These are phyloP conservation scores for Prunus mira DNA, from an alignment of 306 rosid genomes.

Conservation along the genomic window DNA sequence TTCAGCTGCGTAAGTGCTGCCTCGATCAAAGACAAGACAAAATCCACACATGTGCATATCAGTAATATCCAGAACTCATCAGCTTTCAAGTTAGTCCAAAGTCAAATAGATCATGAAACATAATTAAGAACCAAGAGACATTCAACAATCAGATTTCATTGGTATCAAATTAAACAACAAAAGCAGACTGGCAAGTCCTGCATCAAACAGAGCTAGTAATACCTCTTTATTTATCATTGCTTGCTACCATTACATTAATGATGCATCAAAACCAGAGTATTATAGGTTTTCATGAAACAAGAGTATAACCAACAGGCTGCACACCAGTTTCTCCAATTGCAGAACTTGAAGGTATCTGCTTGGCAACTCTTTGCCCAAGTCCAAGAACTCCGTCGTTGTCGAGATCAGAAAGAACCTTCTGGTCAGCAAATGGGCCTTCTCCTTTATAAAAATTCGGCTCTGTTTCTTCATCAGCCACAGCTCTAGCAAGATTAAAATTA, in stretches of 20 bases:
- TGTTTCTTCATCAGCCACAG: slow-evolving; percentile 88
- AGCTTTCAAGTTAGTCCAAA: background rate
- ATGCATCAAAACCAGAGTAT: background rate
- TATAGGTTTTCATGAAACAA: background rate
- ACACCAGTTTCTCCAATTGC: slow-evolving; percentile 44
- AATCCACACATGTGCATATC: slow-evolving; percentile 10
- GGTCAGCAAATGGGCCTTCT: slow-evolving; percentile 64
- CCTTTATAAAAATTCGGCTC: slow-evolving; percentile 59
- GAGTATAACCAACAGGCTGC: slow-evolving; percentile 51
- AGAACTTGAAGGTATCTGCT: slow-evolving; percentile 57
- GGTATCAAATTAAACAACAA: background rate
- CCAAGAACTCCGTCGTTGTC: slow-evolving; percentile 81
- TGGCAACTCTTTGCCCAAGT: slow-evolving; percentile 72
- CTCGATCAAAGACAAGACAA: slow-evolving; percentile 87
- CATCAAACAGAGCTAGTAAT: background rate
- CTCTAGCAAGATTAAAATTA: slow-evolving; percentile 72
- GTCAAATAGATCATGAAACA: background rate
- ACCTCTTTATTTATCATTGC: background rate
- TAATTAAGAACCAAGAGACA: background rate
- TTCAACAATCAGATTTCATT: background rate
- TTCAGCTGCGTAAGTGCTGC: slow-evolving; percentile 95
- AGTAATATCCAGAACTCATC: background rate
- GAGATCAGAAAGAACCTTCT: slow-evolving; percentile 46
- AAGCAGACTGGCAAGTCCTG: background rate
- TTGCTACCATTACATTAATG: background rate